Percentiles rank a stretch among this genome's conserved stretches.
Conservation (phyloP, 306 rosid species). For the Citrullus amarus region DNA sequence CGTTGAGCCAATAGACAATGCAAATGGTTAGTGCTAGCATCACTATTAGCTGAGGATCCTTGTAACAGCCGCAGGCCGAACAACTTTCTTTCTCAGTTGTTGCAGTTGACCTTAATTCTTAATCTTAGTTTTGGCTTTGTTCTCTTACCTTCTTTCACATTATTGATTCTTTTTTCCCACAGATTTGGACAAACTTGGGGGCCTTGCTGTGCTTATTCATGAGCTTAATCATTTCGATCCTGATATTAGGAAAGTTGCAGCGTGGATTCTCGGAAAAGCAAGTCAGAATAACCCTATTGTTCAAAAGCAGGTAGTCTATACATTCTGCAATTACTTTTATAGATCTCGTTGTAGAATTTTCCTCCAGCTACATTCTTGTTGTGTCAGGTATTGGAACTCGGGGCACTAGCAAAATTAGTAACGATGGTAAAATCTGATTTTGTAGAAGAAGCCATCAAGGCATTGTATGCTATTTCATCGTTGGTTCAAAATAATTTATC, state of each 20-base stretch:
- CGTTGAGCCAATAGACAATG: conserved; percentile 75
- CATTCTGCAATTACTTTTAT: background rate
- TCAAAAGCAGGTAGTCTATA: conserved; percentile 53
- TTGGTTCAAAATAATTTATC: conserved; percentile 46
- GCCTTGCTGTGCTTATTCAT: conserved; percentile 30
- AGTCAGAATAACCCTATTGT: conserved; percentile 72
- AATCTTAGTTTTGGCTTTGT: background rate
- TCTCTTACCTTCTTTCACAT: background rate
- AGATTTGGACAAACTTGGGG: conserved; percentile 81
- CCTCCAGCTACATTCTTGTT: background rate
- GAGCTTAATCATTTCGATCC: conserved; percentile 59
- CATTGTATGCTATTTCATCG: conserved; percentile 77
- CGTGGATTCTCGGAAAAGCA: conserved; percentile 82
- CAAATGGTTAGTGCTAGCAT: conserved; percentile 46
- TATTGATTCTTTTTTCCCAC: background rate
- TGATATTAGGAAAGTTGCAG: conserved; percentile 51
- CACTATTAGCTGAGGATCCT: background rate
- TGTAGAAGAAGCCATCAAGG: conserved; percentile 72
- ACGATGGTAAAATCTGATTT: conserved; percentile 52
- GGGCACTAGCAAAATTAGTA: conserved; percentile 53
- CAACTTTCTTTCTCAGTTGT: background rate
- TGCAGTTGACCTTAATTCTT: background rate
- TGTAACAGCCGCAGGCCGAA: background rate
- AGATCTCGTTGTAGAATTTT: background rate
- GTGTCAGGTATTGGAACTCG: conserved; percentile 52